phyloP scores from a whole-genome alignment of 2,329 filamentous ascomycete species.

The Curvularia eragrostidis region DNA sequence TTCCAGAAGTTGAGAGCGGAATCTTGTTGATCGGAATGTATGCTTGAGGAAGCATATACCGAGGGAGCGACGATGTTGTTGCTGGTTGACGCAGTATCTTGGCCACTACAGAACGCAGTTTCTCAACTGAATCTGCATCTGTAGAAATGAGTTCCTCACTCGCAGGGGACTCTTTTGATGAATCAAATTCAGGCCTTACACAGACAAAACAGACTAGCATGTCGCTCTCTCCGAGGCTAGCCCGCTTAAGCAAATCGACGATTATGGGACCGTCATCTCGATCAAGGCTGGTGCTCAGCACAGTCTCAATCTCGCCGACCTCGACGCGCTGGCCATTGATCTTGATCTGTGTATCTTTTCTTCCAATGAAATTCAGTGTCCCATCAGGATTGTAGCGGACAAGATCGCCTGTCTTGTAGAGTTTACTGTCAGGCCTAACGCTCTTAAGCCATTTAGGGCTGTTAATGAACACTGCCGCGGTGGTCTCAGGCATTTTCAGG shows the following conservation, averaged over 20 bases:
- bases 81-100: background rate
- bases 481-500: background rate
- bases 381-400: background rate
- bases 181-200: background rate
- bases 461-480: background rate
- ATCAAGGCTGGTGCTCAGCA: background rate
- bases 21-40: background rate
- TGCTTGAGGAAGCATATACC: background rate
- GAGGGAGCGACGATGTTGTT: background rate
- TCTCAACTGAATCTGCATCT: background rate
- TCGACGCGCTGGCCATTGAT: background rate
- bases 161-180: background rate
- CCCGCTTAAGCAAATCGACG: background rate
- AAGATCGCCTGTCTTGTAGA: constrained; percentile 1
- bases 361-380: background rate
- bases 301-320: background rate
- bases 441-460: background rate
- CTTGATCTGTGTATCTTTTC: constrained; percentile 2
- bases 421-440: background rate
- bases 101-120: background rate
- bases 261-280: background rate
- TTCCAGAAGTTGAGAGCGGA: background rate
- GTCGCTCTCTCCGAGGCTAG: background rate
- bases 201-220: constrained; percentile 1
- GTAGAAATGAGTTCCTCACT: constrained; percentile 2